phyloP scores from a whole-genome alignment of 169 alveolate species.

The Cryptosporidium ubiquitum region DNA sequence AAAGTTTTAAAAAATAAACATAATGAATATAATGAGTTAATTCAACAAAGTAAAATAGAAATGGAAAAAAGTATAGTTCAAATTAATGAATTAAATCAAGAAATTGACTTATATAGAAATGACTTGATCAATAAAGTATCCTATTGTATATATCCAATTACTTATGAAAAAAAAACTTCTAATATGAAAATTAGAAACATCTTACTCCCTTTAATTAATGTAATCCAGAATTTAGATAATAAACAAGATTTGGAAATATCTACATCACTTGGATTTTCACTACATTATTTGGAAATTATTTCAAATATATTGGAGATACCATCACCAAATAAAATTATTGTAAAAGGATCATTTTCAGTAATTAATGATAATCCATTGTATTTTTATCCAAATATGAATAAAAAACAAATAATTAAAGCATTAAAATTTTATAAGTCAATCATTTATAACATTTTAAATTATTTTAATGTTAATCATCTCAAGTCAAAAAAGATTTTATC shows the following conservation, averaged over 20 bases:
- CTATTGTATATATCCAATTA: conserved; percentile 19
- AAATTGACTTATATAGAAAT: neutral
- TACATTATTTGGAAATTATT: conserved; percentile 12
- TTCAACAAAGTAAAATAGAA: neutral
- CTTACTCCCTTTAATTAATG: conserved; percentile 3
- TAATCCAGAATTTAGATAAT: conserved; percentile 3
- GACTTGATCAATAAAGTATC: conserved; percentile 16
- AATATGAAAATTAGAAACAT: conserved; percentile 2
- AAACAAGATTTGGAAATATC: conserved; percentile 11
- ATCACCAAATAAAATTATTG: neutral
- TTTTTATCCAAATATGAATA: conserved; percentile 14
- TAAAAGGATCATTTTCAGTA: conserved; percentile 12
- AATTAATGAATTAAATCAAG: neutral
- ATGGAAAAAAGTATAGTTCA: neutral
- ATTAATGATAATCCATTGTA: conserved; percentile 8
- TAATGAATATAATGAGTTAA: neutral
- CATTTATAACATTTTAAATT: conserved; percentile 6
- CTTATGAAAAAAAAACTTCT: neutral
- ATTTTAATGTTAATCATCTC: conserved; percentile 14
- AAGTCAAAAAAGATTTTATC: neutral
- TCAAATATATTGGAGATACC: conserved; percentile 12
- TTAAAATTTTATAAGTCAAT: conserved; percentile 25
- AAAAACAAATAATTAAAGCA: neutral
- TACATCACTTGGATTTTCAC: conserved; percentile 3
- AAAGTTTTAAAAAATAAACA: neutral